Base-by-base conservation (phyloP, 192 early-diverging fungal species). In the Entomortierella parvispora region DNA sequence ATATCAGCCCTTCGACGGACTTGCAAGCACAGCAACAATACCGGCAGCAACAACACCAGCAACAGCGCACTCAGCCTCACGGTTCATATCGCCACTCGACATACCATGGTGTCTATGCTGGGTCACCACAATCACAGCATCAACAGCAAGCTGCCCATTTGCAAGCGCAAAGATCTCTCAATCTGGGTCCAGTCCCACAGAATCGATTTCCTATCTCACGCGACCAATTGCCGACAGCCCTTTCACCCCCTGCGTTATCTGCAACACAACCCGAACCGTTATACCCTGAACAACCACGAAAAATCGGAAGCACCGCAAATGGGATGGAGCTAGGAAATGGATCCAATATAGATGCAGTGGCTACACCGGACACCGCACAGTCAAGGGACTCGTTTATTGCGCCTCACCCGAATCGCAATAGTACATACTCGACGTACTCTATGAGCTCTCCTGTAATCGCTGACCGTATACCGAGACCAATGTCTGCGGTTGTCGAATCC, bases 141-240 rank as follows among this genome's bases (percentile, higher is more conserved):
- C 61, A 47, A 5, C 62, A 65, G 25, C 61, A 65, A 25, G 56
- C 65, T 5, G 46, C 49, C 10, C 59, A 76, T 33, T 43, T 67
- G 25, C 64, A 76, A 31, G 22, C 71, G 0, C 62, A 61, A 2
- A 29, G 64, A 15, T 55, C 64, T 23, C 34, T 67, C 3, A 60
- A 50, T 34, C 44, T 61, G 7, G 71, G 71, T 9, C 29, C 55
- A 6, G 15, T 74, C 14, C 45, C 29, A n/a, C 46, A 37, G 3
- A 76, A 51, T 34, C 71, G 59, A 7, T 51, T 57, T 18, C 26
- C 45, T 2, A 11, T 62, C 7, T 18, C 71, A 25, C 64, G 71
- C 0, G 71, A 76, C 23, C 64, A 67, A 25, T 22, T 76, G 28
- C 71, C 71, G 4, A 76, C 71, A 31, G 71, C 65, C n/a, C 59